Evolutionary conservation across 2,329 filamentous ascomycete species (phyloP).

Genomic region (Beauveria sp.): DNA sequence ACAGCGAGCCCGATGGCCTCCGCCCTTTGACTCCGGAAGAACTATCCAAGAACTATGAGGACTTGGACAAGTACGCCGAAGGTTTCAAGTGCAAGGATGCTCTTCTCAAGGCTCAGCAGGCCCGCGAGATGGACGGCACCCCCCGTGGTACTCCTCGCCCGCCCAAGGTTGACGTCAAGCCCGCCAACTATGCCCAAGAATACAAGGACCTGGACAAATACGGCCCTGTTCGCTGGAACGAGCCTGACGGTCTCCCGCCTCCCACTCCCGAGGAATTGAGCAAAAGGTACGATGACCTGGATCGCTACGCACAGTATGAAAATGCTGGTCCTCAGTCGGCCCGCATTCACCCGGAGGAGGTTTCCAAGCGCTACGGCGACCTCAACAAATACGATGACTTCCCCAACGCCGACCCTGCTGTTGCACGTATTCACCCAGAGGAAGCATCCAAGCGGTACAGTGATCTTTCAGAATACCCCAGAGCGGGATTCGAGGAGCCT

Average conservation of each 20-base stretch:
- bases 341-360: conserved; percentile 21
- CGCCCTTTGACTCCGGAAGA: conserved; percentile 24
- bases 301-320: conserved; percentile 22
- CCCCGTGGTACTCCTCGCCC: conserved; percentile 29
- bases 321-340: conserved; percentile 14
- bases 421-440: conserved; percentile 21
- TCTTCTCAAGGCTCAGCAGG: conserved; percentile 21
- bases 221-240: conserved; percentile 28
- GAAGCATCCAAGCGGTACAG: conserved; percentile 26
- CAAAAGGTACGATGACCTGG: conserved; percentile 31
- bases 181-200: conserved; percentile 21
- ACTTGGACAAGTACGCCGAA: conserved; percentile 31
- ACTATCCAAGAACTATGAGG: conserved; percentile 30
- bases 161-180: conserved; percentile 24
- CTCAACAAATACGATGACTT: conserved; percentile 25
- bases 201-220: conserved; percentile 37
- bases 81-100: conserved; percentile 28
- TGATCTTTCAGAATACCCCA: conserved; percentile 26
- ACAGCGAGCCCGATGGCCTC: conserved; percentile 25
- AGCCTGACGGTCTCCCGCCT: conserved; percentile 30
- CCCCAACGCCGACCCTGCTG: conserved; percentile 18
- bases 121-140: conserved; percentile 21
- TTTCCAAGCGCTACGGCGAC: conserved; percentile 27
- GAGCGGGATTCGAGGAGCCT: conserved; percentile 23
- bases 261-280: conserved; percentile 26